Base-by-base conservation (phyloP, 2,329 filamentous ascomycete species). In the Aspergillus oerlinghausenensis region DNA sequence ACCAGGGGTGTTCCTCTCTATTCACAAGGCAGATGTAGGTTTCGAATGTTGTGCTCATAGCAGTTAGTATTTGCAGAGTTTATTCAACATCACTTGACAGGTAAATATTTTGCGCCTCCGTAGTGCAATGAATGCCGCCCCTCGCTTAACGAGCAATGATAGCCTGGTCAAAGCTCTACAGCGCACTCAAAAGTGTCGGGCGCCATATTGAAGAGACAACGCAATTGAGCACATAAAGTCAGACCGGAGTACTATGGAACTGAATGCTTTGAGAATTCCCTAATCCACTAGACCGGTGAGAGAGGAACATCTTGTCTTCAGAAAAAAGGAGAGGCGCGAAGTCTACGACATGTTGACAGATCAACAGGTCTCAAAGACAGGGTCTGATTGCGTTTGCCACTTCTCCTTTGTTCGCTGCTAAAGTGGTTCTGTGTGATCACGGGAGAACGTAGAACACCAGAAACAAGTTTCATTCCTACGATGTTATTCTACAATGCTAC, bases 321-420 rank as follows among this genome's bases (percentile, higher is more conserved):
- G 55, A 40, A 32, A 49, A 57, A 57, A 49, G 40, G 57, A 57
- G 57, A 52, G 57, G 55, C 52, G 21, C 8, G 21, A n/a, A 40
- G 47, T 45, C 25, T 28, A 47, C 14, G 32, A 28, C 25, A 21
- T 55, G 49, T 43, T 54, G 49, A 54, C 54, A 45, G 43, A 52
- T 50, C 56, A 47, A 54, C 49, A 57, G 42, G 14, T 55, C 32
- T 48, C 21, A 48, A 48, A 40, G 40, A 47, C 50, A 42, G 25
- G 7, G 6, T 35, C 23, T 14, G n/a, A 25, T 51, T 49, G 32
- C 29, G 38, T 19, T 55, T 47, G 49, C 53, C 45, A 58, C 51
- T 32, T 43, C 21, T 28, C 32, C 21, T 42, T 51, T 51, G 48
- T 42, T 48, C 32, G 11, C 25, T n/a, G 17, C 3, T 21, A 28